Conservation (phyloP, 2,329 filamentous ascomycete species). For the Fusarium goolgardi region DNA sequence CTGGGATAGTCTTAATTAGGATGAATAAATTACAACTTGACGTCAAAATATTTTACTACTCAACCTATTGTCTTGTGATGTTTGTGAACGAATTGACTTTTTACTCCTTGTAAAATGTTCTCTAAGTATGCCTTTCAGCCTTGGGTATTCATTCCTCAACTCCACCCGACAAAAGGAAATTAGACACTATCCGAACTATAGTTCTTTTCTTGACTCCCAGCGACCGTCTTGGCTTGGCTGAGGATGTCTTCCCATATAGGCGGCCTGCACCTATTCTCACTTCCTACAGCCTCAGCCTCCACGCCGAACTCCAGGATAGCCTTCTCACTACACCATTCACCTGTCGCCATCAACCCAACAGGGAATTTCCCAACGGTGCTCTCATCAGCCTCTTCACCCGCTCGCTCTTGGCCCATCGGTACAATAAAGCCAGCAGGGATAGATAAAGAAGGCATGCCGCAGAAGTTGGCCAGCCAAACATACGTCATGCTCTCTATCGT, state of each 20-base stretch:
- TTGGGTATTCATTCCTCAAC: background rate
- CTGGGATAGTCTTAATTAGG: slow-evolving; percentile 24
- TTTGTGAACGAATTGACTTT: background rate
- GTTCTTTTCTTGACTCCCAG: background rate
- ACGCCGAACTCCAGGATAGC: slow-evolving; percentile 60
- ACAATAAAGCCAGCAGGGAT: slow-evolving; percentile 59
- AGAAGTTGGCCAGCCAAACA: slow-evolving; percentile 64
- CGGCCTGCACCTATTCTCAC: slow-evolving; percentile 22
- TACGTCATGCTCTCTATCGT: slow-evolving; percentile 62
- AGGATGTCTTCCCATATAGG: slow-evolving; percentile 35
- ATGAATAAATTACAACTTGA: slow-evolving; percentile 20
- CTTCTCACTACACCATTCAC: slow-evolving; percentile 65
- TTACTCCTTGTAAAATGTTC: too few species aligned
- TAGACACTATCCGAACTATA: background rate
- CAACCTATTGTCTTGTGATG: background rate
- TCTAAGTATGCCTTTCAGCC: background rate
- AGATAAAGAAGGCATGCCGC: slow-evolving; percentile 58
- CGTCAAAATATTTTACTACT: background rate
- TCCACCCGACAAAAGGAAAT: background rate
- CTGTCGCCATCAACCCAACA: slow-evolving; percentile 65
- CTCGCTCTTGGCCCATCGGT: slow-evolving; percentile 49
- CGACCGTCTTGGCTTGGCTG: background rate
- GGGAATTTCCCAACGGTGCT: slow-evolving; percentile 58
- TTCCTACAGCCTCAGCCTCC: slow-evolving; percentile 57
- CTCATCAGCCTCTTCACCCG: slow-evolving; percentile 49